These are phyloP conservation scores for Fusarium sp. DNA, from an alignment of 2,329 filamentous ascomycete species.

Conservation along the genomic window DNA sequence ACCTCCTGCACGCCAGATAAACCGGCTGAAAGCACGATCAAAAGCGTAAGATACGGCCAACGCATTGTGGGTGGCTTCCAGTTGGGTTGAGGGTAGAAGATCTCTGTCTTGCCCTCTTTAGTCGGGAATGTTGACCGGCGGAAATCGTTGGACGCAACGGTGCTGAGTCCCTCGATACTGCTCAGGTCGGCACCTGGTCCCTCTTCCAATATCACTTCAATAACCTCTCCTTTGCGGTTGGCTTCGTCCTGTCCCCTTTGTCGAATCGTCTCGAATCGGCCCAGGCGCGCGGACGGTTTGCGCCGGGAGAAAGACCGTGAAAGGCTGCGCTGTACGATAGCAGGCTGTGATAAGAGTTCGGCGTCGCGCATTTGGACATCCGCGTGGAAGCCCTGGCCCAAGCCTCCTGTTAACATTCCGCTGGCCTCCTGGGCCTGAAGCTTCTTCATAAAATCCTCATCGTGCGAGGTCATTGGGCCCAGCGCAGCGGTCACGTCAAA, in stretches of 20 bases:
- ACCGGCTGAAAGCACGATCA: constrained; percentile 68
- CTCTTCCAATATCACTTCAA: constrained; percentile 68
- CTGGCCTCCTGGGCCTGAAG: constrained; percentile 68
- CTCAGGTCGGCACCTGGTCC: constrained; percentile 66
- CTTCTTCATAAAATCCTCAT: constrained; percentile 61
- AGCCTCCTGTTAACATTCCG: constrained; percentile 70
- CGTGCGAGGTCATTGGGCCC: constrained; percentile 62
- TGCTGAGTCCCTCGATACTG: constrained; percentile 62
- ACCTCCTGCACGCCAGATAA: constrained; percentile 69
- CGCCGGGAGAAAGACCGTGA: constrained; percentile 61
- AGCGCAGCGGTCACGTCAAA: constrained; percentile 64
- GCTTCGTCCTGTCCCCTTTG: constrained; percentile 71
- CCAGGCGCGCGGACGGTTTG: constrained; percentile 42
- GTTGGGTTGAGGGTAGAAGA: constrained; percentile 74
- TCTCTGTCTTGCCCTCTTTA: constrained; percentile 58
- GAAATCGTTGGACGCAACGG: constrained; percentile 49
- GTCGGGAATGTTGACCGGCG: constrained; percentile 57
- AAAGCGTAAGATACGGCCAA: constrained; percentile 69
- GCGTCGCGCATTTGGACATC: constrained; percentile 64
- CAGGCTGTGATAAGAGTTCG: constrained; percentile 62
- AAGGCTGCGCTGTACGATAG: constrained; percentile 54
- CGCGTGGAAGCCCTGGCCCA: constrained; percentile 68
- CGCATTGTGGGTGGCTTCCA: constrained; percentile 78
- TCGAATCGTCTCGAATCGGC: constrained; percentile 60
- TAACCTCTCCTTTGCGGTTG: constrained; percentile 71